These are phyloP conservation scores for Cryptosporidium meleagridis DNA, from an alignment of 169 alveolate species.

Conservation along the genomic window DNA sequence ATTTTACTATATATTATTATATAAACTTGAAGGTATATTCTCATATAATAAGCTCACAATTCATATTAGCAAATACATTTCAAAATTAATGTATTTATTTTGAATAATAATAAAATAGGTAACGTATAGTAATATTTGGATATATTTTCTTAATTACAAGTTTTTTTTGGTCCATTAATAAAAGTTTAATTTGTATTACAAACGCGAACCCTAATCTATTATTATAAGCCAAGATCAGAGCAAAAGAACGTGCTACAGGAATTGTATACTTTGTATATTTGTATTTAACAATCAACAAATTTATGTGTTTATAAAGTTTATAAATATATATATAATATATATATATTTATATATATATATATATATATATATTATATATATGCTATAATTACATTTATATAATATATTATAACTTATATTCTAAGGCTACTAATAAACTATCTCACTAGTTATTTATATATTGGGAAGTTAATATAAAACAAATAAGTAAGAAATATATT, in stretches of 20 bases:
- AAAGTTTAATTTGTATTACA: neutral
- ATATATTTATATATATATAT: conserved; percentile 1
- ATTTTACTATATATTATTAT: neutral
- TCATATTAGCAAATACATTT: too few species aligned
- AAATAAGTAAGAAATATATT: neutral
- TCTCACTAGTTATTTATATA: neutral
- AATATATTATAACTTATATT: neutral
- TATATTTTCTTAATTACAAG: neutral
- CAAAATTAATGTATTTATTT: neutral
- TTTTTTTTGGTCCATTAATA: too few species aligned
- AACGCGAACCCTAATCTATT: neutral
- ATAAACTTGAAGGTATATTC: neutral
- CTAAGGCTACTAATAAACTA: neutral
- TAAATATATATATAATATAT: neutral
- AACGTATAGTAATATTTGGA: neutral
- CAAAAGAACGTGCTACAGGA: neutral
- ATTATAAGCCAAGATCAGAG: neutral
- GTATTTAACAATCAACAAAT: neutral
- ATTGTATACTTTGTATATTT: neutral
- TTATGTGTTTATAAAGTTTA: neutral
- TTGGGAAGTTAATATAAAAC: neutral
- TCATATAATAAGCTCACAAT: neutral
- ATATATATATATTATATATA: neutral
- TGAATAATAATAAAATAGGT: neutral
- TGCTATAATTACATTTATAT: neutral